phyloP scores from a whole-genome alignment of 805 yeast species.

The Kuraishia borneana region DNA sequence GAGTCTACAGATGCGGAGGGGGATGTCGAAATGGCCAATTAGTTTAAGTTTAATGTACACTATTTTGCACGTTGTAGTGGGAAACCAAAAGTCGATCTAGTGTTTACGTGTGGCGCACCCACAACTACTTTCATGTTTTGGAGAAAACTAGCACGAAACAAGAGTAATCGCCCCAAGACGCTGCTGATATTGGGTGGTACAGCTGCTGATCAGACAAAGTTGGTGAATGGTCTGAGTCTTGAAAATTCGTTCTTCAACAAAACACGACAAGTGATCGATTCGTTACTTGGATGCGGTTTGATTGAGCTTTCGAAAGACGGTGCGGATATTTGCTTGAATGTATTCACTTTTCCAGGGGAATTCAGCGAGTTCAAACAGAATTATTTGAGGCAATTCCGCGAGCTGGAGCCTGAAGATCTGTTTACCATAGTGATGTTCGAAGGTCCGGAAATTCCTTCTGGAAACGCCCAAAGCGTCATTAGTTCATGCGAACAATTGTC shows the following conservation, averaged over 20 bases:
- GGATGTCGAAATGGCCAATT: slow-evolving; percentile 1
- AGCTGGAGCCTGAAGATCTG: not conserved
- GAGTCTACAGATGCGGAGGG: slow-evolving; percentile 2
- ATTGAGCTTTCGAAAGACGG: slow-evolving; percentile 3
- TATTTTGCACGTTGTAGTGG: not conserved
- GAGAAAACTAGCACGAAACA: not conserved
- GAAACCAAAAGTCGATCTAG: not conserved
- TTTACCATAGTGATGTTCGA: not conserved
- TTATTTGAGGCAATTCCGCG: not conserved
- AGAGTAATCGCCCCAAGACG: not conserved
- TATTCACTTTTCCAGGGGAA: slow-evolving; percentile 2
- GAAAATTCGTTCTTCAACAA: not conserved
- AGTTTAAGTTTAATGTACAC: not conserved
- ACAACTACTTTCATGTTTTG: not conserved
- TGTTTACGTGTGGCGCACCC: not conserved
- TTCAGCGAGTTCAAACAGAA: not conserved
- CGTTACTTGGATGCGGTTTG: slow-evolving; percentile 2
- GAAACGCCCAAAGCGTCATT: no score
- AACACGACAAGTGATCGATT: not conserved
- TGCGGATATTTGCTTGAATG: slow-evolving; percentile 1
- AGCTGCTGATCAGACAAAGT: not conserved
- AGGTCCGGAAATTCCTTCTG: no score
- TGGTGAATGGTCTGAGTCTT: not conserved
- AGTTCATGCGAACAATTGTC: no score
- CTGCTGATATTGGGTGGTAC: slow-evolving; percentile 4